Percentiles rank a stretch among this genome's conserved stretches.
These are phyloP conservation scores for Yarrowia divulgata DNA, from an alignment of 805 yeast genomes.

Conservation along the genomic window DNA sequence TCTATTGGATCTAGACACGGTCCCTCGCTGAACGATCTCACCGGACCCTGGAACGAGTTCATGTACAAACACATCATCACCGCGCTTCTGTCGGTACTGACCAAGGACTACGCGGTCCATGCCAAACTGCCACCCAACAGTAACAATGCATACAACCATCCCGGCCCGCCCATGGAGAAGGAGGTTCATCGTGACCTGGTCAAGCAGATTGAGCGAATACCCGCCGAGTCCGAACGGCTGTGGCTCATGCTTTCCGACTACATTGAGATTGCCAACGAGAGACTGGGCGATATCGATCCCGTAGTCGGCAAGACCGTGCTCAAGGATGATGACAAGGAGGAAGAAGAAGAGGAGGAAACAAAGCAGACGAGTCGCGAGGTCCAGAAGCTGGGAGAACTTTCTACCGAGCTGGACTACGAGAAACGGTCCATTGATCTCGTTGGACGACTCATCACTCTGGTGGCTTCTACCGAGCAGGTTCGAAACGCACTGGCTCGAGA, in stretches of 20 bases:
- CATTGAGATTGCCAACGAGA: constrained; percentile 35
- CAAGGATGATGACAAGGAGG: background rate
- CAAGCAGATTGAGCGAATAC: constrained; percentile 49
- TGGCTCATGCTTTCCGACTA: constrained; percentile 49
- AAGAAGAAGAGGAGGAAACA: constrained; percentile 7
- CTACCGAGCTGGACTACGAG: constrained; percentile 26
- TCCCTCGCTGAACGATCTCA: constrained; percentile 50
- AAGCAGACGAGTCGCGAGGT: constrained; percentile 17
- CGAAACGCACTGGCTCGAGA: constrained; percentile 31
- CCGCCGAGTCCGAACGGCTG: constrained; percentile 48
- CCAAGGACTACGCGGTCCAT: constrained; percentile 35
- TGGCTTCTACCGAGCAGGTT: constrained; percentile 32
- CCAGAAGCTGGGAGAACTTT: constrained; percentile 27
- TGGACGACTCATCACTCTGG: constrained; percentile 24
- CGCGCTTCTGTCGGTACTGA: constrained; percentile 48
- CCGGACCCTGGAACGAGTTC: constrained; percentile 50
- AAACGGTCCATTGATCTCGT: constrained; percentile 32
- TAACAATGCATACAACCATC: constrained; percentile 46
- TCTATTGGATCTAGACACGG: constrained; percentile 50
- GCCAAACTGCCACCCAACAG: constrained; percentile 10
- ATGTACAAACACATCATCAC: constrained; percentile 50
- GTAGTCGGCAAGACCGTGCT: constrained; percentile 21
- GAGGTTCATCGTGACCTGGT: constrained; percentile 44
- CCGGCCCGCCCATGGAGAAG: constrained; percentile 46
- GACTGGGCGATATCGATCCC: constrained; percentile 22